A percentile compares a stretch with the other conserved stretches of the same genome.
Conservation (phyloP, 23 red algal species). For the Agarophyton chilense region DNA sequence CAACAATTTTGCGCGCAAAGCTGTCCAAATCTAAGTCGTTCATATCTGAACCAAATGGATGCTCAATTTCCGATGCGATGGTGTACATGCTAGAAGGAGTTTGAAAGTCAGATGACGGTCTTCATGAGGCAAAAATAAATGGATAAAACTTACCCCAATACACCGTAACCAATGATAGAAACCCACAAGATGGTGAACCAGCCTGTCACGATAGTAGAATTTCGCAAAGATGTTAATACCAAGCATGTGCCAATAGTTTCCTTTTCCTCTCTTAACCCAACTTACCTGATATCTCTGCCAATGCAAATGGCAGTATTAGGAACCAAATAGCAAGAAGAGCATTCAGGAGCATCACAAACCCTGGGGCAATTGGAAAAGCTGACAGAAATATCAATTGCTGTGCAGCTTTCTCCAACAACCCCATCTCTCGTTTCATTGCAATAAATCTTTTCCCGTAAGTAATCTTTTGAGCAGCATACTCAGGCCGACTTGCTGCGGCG, state of each 20-base stretch:
- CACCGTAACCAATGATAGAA: conserved; percentile 30
- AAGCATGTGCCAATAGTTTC: too few relatives aligned
- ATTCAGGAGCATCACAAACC: conserved; percentile 33
- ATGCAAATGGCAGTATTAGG: conserved; percentile 45
- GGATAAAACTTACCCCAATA: conserved; percentile 29
- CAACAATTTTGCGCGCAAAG: conserved; percentile 9
- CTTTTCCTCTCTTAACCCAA: too few relatives aligned
- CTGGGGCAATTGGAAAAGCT: conserved; percentile 35
- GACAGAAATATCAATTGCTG: neutral
- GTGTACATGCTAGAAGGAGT: conserved; percentile 8
- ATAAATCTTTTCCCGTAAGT: neutral
- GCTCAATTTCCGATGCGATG: conserved; percentile 25
- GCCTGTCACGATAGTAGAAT: neutral
- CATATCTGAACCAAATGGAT: conserved; percentile 46
- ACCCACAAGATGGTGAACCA: conserved; percentile 67
- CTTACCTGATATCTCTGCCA: conserved; percentile 48
- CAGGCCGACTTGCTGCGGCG: neutral
- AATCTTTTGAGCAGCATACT: neutral
- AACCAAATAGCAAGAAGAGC: conserved; percentile 57
- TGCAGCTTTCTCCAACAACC: conserved; percentile 1
- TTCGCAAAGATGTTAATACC: neutral
- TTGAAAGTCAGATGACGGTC: neutral
- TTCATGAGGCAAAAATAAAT: neutral
- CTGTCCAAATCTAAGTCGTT: conserved; percentile 47
- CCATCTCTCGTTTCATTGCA: conserved; percentile 24